Conservation (phyloP, 2,329 filamentous ascomycete genomes). For the Cercospora sojina region DNA sequence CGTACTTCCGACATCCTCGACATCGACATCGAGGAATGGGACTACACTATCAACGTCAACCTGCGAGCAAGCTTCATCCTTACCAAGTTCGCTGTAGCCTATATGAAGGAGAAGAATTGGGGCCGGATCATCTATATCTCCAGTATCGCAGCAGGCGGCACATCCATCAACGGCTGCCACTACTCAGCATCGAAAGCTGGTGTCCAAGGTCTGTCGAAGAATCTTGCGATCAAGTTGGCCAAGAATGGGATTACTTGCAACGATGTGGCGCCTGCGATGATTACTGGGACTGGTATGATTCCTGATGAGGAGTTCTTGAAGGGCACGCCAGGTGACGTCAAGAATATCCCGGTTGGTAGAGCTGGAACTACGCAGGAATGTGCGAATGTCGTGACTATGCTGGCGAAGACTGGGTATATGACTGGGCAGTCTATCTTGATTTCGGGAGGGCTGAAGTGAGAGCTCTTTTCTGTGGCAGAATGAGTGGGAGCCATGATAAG, state of each 20-base stretch:
- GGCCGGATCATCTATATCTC: slow-evolving; percentile 65
- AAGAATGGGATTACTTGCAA: slow-evolving; percentile 65
- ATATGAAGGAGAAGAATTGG: slow-evolving; percentile 61
- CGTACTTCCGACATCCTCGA: slow-evolving; percentile 53
- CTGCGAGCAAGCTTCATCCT: slow-evolving; percentile 63
- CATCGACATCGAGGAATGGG: slow-evolving; percentile 64
- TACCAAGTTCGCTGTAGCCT: slow-evolving; percentile 59
- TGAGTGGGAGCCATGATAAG: not conserved
- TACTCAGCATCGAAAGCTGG: slow-evolving; percentile 44
- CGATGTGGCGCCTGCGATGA: slow-evolving; percentile 69
- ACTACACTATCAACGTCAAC: slow-evolving; percentile 63
- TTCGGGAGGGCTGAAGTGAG: slow-evolving; percentile 35
- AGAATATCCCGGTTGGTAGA: slow-evolving; percentile 59
- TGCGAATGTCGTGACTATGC: slow-evolving; percentile 61
- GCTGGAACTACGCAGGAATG: slow-evolving; percentile 60
- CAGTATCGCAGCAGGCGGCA: slow-evolving; percentile 63
- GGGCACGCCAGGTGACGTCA: slow-evolving; percentile 55
- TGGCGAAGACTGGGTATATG: slow-evolving; percentile 59
- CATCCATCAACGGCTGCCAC: slow-evolving; percentile 56
- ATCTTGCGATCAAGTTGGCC: slow-evolving; percentile 60
- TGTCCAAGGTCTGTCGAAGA: slow-evolving; percentile 64
- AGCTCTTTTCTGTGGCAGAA: not conserved
- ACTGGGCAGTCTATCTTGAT: slow-evolving; percentile 35
- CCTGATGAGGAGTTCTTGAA: slow-evolving; percentile 51
- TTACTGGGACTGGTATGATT: slow-evolving; percentile 59